These are phyloP conservation scores for Psilocybe azurescens DNA, from an alignment of 768 basidiomycete genomes.

Conservation along the genomic window DNA sequence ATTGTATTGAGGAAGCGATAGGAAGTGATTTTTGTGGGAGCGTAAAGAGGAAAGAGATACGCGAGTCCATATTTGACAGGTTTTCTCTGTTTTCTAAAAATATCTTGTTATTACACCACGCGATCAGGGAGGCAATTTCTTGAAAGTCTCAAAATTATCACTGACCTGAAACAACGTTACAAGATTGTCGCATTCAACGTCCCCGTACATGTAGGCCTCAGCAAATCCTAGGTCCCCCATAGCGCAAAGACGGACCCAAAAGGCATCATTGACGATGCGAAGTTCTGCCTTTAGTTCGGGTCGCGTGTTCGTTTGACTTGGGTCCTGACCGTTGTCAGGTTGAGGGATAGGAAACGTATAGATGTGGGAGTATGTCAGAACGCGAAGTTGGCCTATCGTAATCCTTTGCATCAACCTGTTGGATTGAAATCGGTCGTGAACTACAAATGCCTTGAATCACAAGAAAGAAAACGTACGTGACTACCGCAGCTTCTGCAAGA, in stretches of 20 bases:
- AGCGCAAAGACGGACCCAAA: slow-evolving; percentile 62
- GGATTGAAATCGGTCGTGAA: slow-evolving; percentile 1
- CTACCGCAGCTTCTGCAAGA: slow-evolving; percentile 50
- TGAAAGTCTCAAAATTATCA: slow-evolving; percentile 2
- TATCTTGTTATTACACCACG: slow-evolving; percentile 45
- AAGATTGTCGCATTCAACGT: slow-evolving; percentile 73
- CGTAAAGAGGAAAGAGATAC: slow-evolving; percentile 57
- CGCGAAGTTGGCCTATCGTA: slow-evolving; percentile 49
- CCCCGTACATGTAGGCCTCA: slow-evolving; percentile 82
- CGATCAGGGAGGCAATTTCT: neutral
- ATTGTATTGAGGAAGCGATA: slow-evolving; percentile 71
- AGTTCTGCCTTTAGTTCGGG: slow-evolving; percentile 45
- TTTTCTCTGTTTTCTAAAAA: slow-evolving; percentile 62
- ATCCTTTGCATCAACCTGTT: slow-evolving; percentile 51
- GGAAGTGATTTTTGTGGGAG: slow-evolving; percentile 58
- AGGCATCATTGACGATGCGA: slow-evolving; percentile 53
- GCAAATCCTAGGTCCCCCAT: slow-evolving; percentile 77
- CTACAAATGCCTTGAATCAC: neutral
- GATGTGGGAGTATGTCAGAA: slow-evolving; percentile 48
- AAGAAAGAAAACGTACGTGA: slow-evolving; percentile 41
- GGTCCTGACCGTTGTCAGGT: slow-evolving; percentile 17
- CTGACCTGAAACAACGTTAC: slow-evolving; percentile 65
- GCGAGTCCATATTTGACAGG: slow-evolving; percentile 54
- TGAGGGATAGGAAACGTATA: slow-evolving; percentile 46
- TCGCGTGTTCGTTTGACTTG: slow-evolving; percentile 20